Percentiles rank a stretch among this genome's conserved stretches.
Evolutionary conservation across 257 asterid species (phyloP).

Genomic region (Ballota nigra): DNA sequence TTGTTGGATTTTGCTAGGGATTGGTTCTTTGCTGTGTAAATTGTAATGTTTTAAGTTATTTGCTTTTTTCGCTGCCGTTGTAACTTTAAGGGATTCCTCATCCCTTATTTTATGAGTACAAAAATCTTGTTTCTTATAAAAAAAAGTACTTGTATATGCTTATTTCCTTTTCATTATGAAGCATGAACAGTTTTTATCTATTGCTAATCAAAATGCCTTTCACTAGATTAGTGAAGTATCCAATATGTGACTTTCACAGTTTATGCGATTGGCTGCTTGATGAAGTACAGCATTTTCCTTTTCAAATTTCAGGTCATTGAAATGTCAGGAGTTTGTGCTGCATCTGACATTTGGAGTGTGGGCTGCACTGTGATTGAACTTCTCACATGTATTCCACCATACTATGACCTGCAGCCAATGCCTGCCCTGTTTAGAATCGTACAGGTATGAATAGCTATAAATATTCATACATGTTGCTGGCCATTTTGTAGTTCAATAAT

Average conservation of each 20-base stretch:
- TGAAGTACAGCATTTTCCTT: slow-evolving; percentile 9
- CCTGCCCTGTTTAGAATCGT: slow-evolving; percentile 98
- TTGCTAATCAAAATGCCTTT: not conserved
- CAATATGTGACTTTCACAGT: not conserved
- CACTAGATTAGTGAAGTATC: slow-evolving; percentile 12
- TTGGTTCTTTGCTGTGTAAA: too few relatives aligned
- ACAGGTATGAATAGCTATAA: slow-evolving; percentile 52
- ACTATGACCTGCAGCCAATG: slow-evolving; percentile 98
- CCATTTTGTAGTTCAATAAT: not conserved
- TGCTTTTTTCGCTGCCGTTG: too few relatives aligned
- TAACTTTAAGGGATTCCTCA: too few relatives aligned
- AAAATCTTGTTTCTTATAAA: too few relatives aligned
- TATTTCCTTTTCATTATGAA: not conserved
- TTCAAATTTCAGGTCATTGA: slow-evolving; percentile 75
- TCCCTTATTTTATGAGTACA: too few relatives aligned
- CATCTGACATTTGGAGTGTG: slow-evolving; percentile 99
- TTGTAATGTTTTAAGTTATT: too few relatives aligned
- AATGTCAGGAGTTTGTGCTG: slow-evolving; percentile 99
- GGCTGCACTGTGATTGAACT: slow-evolving; percentile 99
- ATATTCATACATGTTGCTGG: slow-evolving; percentile 9
- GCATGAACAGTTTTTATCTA: not conserved
- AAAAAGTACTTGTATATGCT: not conserved
- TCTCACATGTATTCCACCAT: slow-evolving; percentile 95
- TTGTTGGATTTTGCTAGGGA: too few relatives aligned
- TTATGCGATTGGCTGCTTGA: slow-evolving; percentile 12